These are phyloP conservation scores for Noccaea caerulescens DNA, from an alignment of 345 rosid species.

Conservation along the genomic window DNA sequence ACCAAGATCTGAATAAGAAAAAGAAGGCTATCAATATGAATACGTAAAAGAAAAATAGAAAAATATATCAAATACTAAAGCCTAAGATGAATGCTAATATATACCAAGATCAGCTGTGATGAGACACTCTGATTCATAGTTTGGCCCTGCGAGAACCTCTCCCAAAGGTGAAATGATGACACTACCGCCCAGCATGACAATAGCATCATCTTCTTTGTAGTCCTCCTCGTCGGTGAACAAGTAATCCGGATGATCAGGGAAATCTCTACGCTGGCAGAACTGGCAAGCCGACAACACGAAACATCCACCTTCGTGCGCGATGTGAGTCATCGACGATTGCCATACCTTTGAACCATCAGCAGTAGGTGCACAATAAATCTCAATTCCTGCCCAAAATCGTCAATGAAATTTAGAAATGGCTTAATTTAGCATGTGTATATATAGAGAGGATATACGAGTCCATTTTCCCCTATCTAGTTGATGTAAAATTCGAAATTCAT, in stretches of 20 bases:
- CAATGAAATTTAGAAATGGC: not conserved
- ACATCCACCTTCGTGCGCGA: conserved; percentile 91
- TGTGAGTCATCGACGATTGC: conserved; percentile 84
- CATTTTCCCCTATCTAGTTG: no score
- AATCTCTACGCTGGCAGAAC: conserved; percentile 72
- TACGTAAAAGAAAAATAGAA: not conserved
- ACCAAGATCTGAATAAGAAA: conserved; percentile 61
- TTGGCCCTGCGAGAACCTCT: conserved; percentile 80
- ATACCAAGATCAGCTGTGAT: conserved; percentile 85
- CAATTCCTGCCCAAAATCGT: conserved; percentile 54
- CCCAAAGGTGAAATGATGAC: conserved; percentile 89
- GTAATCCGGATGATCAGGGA: conserved; percentile 82
- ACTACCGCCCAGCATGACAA: conserved; percentile 85
- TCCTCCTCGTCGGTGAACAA: conserved; percentile 55
- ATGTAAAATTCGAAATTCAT: not conserved
- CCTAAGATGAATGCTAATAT: not conserved
- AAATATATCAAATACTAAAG: not conserved
- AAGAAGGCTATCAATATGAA: not conserved
- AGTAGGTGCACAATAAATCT: conserved; percentile 93
- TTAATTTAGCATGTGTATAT: no score
- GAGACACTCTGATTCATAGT: conserved; percentile 83
- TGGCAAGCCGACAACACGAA: conserved; percentile 81
- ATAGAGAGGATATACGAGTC: no score
- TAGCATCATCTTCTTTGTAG: conserved; percentile 57
- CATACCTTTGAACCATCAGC: conserved; percentile 71